Evolutionary conservation across 352 stramenopile species (phyloP).

Genomic region (Blastocystis sp.): DNA sequence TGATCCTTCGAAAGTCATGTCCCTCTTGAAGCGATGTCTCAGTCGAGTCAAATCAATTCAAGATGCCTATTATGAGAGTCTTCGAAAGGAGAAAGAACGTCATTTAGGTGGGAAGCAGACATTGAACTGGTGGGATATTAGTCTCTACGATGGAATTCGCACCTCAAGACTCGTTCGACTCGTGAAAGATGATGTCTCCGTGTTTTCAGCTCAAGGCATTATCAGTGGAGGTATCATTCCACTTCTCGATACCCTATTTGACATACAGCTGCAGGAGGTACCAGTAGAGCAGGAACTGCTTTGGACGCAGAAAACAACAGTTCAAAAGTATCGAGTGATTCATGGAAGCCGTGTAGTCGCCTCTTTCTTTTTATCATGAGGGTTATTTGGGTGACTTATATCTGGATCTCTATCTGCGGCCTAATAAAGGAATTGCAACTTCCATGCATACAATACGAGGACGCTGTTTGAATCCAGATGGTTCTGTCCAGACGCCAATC

Average conservation of each 20-base stretch:
- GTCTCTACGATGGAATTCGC: neutral
- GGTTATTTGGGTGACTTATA: conserved; percentile 33
- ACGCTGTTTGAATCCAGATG: neutral
- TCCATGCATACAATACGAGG: conserved; percentile 39
- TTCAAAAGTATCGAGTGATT: conserved; percentile 4
- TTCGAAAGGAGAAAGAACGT: neutral
- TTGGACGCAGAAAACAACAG: neutral
- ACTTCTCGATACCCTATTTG: neutral
- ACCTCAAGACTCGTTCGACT: neutral
- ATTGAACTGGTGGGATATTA: conserved; percentile 14
- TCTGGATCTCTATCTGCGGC: conserved; percentile 1
- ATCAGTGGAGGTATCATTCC: neutral
- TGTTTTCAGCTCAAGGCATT: neutral
- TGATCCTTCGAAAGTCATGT: neutral
- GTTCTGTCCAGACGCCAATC: neutral
- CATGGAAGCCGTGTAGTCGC: neutral
- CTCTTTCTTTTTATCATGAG: neutral
- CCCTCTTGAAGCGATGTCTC: neutral
- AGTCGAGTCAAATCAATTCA: neutral
- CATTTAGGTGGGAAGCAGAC: neutral
- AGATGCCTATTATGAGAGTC: neutral
- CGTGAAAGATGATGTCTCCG: neutral
- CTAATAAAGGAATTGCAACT: neutral
- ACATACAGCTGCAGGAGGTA: neutral
- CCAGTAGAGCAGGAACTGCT: neutral